Evolutionary conservation across 1,284 basidiomycete genomes (phyloP).

Genomic region (Butyriboletus appendiculatus): DNA sequence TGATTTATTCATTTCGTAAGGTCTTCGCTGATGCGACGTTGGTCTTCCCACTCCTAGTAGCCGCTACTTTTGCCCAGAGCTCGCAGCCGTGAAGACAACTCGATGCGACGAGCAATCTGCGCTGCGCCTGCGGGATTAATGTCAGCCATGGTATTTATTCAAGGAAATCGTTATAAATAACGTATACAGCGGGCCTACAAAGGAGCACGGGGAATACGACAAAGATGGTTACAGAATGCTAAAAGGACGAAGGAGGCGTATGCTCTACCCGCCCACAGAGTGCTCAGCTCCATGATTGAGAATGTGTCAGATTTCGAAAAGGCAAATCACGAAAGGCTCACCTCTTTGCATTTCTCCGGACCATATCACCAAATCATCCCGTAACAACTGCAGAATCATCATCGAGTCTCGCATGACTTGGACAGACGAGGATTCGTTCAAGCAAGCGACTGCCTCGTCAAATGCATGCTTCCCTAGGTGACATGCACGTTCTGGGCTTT

Average conservation of each 20-base stretch:
- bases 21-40: constrained; percentile 83
- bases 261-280: constrained; percentile 17
- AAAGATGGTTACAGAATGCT: constrained; percentile 2
- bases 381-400: constrained; percentile 64
- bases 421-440: constrained; percentile 42
- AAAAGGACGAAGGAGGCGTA: neutral
- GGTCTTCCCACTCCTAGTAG: constrained; percentile 89
- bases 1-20: constrained; percentile 30
- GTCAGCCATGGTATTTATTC: neutral
- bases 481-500: constrained; percentile 90
- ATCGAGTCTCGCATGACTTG: constrained; percentile 60
- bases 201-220: neutral
- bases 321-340: constrained; percentile 19
- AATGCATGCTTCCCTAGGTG: constrained; percentile 82
- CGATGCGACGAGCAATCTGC: neutral
- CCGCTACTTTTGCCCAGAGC: constrained; percentile 81
- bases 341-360: constrained; percentile 54
- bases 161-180: constrained; percentile 12
- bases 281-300: constrained; percentile 25
- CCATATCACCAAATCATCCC: constrained; percentile 68
- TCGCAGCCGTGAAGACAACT: neutral
- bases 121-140: neutral
- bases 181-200: constrained; percentile 8
- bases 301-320: constrained; percentile 14
- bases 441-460: constrained; percentile 60